These are phyloP conservation scores for Ammopiptanthus mongolicus DNA, from an alignment of 306 rosid genomes.

Conservation along the genomic window DNA sequence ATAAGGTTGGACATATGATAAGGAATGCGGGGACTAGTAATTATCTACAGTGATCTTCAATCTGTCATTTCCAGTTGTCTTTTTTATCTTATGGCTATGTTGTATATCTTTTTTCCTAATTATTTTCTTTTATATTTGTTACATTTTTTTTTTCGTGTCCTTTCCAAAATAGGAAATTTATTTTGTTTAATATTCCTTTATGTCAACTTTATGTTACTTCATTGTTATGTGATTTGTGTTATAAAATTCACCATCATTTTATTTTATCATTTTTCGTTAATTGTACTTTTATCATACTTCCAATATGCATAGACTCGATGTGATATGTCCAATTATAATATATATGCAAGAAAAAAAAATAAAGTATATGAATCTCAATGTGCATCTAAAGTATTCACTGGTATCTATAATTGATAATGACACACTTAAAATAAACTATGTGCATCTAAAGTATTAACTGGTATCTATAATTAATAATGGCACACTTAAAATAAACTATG, in stretches of 20 bases:
- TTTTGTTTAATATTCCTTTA: neutral
- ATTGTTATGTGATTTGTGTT: neutral
- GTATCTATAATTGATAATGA: neutral
- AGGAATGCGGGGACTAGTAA: constrained; percentile 10
- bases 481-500: neutral
- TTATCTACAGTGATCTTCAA: constrained; percentile 5
- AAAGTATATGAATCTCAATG: neutral
- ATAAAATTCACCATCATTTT: neutral
- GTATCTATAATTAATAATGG: neutral
- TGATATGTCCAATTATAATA: neutral
- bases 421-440: neutral
- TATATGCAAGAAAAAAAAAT: neutral
- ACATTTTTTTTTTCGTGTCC: neutral
- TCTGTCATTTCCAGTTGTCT: neutral
- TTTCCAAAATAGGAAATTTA: neutral
- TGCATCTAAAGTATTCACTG: neutral
- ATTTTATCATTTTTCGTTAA: neutral
- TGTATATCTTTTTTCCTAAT: too few species aligned
- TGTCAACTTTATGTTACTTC: neutral
- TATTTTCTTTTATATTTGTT: neutral
- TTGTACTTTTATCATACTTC: neutral
- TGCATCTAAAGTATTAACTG: neutral
- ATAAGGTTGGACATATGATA: neutral
- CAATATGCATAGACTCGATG: too few species aligned
- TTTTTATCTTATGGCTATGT: neutral